These are phyloP conservation scores for Alternaria tenuissima DNA, from an alignment of 2,329 filamentous ascomycete genomes.

Conservation along the genomic window DNA sequence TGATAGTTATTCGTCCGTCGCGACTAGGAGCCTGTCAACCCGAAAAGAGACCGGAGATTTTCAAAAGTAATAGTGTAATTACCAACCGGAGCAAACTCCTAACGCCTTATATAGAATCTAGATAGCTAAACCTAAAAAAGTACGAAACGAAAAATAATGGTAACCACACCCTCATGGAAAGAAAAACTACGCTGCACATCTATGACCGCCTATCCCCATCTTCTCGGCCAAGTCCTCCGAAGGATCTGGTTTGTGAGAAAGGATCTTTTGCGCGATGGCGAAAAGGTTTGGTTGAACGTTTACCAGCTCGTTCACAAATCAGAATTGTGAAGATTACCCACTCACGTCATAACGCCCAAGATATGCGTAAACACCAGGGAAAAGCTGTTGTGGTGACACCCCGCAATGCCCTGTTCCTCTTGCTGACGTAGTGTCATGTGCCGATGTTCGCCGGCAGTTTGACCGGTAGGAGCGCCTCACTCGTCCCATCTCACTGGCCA, in stretches of 20 bases:
- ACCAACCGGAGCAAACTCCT: constrained; percentile 15
- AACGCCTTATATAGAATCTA: constrained; percentile 1
- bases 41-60: constrained; percentile 3
- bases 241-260: background rate
- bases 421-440: constrained; percentile 30
- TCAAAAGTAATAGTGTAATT: background rate
- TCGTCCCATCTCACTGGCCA: constrained; percentile 10
- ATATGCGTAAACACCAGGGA: constrained; percentile 13
- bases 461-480: constrained; percentile 21
- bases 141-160: background rate
- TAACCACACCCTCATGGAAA: background rate
- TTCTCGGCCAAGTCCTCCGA: constrained; percentile 2
- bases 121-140: background rate
- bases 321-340: background rate
- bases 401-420: constrained; percentile 22
- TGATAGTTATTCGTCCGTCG: background rate
- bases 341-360: background rate
- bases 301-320: background rate
- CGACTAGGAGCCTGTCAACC: constrained; percentile 4
- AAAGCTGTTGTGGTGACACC: constrained; percentile 19
- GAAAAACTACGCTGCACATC: background rate
- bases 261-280: background rate
- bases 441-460: constrained; percentile 35
- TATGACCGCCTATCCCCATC: background rate
- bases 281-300: background rate